Evolutionary conservation across 2,329 filamentous ascomycete species (phyloP).

Genomic region (Didymella segeticola): DNA sequence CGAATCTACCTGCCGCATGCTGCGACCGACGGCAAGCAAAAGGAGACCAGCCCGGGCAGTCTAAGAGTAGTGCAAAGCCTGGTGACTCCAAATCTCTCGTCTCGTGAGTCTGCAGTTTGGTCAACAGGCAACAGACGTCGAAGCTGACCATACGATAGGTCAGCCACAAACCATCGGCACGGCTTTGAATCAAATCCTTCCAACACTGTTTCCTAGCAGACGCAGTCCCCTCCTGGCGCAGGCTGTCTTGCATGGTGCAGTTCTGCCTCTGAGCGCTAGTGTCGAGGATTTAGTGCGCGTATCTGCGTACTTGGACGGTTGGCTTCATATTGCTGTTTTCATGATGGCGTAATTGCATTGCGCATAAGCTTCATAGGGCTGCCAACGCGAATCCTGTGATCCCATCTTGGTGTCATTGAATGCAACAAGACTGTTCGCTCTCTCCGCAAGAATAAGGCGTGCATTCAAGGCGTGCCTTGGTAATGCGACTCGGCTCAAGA

Average conservation of each 20-base stretch:
- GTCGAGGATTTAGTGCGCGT: slow-evolving; percentile 83
- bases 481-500: slow-evolving; percentile 9
- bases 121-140: slow-evolving; percentile 14
- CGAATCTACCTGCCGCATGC: slow-evolving; percentile 77
- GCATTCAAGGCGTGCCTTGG: neutral
- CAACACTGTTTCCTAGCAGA: slow-evolving; percentile 84
- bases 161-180: slow-evolving; percentile 75
- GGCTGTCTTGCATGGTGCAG: slow-evolving; percentile 83
- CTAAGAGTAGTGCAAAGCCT: slow-evolving; percentile 72
- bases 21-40: slow-evolving; percentile 28
- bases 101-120: slow-evolving; percentile 33
- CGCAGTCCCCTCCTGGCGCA: slow-evolving; percentile 84
- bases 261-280: slow-evolving; percentile 78
- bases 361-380: slow-evolving; percentile 10
- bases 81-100: slow-evolving; percentile 61
- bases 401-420: slow-evolving; percentile 1
- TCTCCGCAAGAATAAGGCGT: too few relatives aligned
- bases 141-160: slow-evolving; percentile 34
- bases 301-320: slow-evolving; percentile 90
- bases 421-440: neutral
- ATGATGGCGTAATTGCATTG: slow-evolving; percentile 62
- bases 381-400: slow-evolving; percentile 11
- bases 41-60: slow-evolving; percentile 46
- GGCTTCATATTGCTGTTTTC: slow-evolving; percentile 81
- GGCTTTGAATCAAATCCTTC: slow-evolving; percentile 77